Base-by-base conservation (phyloP, 305 asterid genomes). In the Solanum aculeatissimum region DNA sequence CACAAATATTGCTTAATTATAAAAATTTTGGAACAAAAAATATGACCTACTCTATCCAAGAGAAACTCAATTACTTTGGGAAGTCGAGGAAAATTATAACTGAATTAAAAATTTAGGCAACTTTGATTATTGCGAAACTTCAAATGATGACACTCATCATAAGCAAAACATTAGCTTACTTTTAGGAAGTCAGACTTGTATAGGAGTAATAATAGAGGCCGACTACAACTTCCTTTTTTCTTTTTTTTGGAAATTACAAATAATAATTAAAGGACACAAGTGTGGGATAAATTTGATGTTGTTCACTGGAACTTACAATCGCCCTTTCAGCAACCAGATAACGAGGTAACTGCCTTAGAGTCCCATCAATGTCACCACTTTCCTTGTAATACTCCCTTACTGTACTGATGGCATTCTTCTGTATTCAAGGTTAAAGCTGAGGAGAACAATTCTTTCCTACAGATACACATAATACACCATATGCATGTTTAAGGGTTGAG, bases 261-360 rank as follows among this genome's bases (percentile, higher is more conserved):
- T 51, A 68, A 29, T 32, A 68, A 55, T 42, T 68, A 71, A 69
- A 45, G 29, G 82, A 65, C 40, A 45, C 62, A 71, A 55, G 29
- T 21, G 15, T 19, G 65, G 53, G 29, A 47, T 27, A 54, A 42
- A 32, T 53, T 51, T 35, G 70, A 51, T n/a, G 51, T 53, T 29
- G 83, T 57, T 83, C 77, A 43, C 75, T n/a, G 25, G 55, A 85
- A 89, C 98, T 94, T 89, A 96, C 99, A 78, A 94, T 90, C 27
- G 99, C 94, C 88, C 92, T 95, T 88, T 97, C 99, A 80, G 98
- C 99, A 88, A 94, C 97, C 90, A 97, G 87, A 87, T 91, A 81
- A 70, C 95, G 93, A 70, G 99, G 98, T 83, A 97, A 91, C 89
- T 93, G 99, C 90, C 92, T 92, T 70, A 95, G 88, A 65, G 99